A percentile compares a stretch with the other conserved stretches of the same genome.
These are phyloP conservation scores for Cladosporium velox DNA, from an alignment of 2,329 filamentous ascomycete species.

Conservation along the genomic window DNA sequence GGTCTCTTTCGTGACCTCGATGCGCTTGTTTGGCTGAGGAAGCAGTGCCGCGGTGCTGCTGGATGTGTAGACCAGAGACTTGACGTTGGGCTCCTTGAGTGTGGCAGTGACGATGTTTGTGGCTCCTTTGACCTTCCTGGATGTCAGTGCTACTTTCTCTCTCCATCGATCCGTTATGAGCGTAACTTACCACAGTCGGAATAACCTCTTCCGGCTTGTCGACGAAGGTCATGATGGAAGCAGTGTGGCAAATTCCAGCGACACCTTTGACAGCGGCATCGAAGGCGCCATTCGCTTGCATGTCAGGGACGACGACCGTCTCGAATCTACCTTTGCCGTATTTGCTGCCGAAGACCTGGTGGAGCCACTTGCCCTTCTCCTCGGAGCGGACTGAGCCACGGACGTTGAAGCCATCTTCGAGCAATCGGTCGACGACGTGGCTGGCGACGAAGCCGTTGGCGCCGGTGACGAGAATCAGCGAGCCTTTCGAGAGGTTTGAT, in stretches of 20 bases:
- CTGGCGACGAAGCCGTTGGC: constrained; percentile 32
- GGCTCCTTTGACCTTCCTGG: constrained; percentile 36
- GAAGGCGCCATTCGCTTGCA: constrained; percentile 41
- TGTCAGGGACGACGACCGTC: constrained; percentile 40
- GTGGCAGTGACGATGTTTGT: constrained; percentile 46
- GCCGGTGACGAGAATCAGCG: constrained; percentile 26
- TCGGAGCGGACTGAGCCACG: constrained; percentile 31
- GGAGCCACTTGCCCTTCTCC: constrained; percentile 25
- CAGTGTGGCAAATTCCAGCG: constrained; percentile 41
- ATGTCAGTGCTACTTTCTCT: background rate
- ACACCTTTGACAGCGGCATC: constrained; percentile 45
- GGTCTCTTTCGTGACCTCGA: constrained; percentile 35
- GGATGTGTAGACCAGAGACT: constrained; percentile 46
- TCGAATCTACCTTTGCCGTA: background rate
- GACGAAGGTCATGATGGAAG: constrained; percentile 38
- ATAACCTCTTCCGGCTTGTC: constrained; percentile 50
- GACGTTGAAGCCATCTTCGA: constrained; percentile 31
- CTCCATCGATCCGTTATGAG: background rate
- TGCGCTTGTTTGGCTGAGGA: constrained; percentile 40
- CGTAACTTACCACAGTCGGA: constrained; percentile 22
- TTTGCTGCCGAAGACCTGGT: constrained; percentile 16
- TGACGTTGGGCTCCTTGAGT: constrained; percentile 42
- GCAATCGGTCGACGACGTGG: constrained; percentile 28
- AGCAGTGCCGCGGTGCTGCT: constrained; percentile 39
- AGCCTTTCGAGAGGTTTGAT: background rate